A percentile compares a stretch with the other conserved stretches of the same genome.
phyloP scores from a whole-genome alignment of 139 green algal genomes.

The Chlorella sp. region DNA sequence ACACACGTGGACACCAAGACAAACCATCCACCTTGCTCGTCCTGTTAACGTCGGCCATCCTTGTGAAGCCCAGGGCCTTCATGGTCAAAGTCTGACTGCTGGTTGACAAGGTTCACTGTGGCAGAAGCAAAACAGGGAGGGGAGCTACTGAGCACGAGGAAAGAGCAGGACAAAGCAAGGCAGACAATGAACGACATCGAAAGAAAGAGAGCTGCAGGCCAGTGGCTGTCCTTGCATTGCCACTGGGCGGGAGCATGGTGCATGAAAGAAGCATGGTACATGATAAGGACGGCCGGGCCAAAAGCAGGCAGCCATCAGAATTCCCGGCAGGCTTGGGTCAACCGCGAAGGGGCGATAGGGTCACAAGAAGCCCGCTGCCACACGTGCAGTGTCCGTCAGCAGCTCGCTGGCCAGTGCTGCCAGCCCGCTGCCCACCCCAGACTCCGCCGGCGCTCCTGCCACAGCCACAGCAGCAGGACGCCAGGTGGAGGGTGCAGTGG shows the following conservation, averaged over 20 bases:
- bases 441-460: neutral
- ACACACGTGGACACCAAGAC: no score
- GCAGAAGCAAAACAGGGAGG: no score
- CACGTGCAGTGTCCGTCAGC: neutral
- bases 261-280: neutral
- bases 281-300: neutral
- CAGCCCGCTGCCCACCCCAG: neutral
- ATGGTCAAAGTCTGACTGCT: no score
- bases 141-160: no score
- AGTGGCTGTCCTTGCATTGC: no score
- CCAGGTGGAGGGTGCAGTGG: neutral
- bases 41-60: no score
- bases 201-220: neutral
- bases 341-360: neutral
- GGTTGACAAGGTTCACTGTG: no score
- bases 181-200: neutral
- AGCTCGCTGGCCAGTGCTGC: neutral
- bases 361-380: neutral
- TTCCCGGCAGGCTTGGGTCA: neutral
- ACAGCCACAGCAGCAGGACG: neutral
- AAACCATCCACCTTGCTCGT: no score
- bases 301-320: no score
- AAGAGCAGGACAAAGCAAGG: no score
- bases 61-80: no score
- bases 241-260: neutral